phyloP scores from a whole-genome alignment of 768 basidiomycete genomes.

The Lepiota venenata region DNA sequence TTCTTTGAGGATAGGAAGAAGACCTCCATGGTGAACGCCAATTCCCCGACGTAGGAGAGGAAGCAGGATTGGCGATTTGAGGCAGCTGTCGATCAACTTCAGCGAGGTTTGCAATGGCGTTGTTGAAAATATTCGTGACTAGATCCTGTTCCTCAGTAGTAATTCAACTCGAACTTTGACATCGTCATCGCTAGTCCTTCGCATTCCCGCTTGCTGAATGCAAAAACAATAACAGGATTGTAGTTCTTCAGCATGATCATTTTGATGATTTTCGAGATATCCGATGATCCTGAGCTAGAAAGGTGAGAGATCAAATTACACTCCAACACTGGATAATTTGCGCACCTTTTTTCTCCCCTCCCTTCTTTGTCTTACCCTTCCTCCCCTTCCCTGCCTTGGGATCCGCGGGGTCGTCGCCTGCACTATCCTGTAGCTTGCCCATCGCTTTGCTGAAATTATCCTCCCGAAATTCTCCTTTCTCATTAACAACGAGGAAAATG shows the following conservation, averaged over 20 bases:
- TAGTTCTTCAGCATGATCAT: constrained; percentile 99
- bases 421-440: constrained; percentile 82
- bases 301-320: not conserved
- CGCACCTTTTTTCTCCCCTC: constrained; percentile 84
- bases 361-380: constrained; percentile 92
- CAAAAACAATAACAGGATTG: constrained; percentile 97
- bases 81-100: constrained; percentile 86
- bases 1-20: constrained; percentile 96
- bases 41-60: constrained; percentile 94
- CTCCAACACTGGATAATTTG: not conserved
- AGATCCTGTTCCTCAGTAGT: constrained; percentile 88
- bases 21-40: constrained; percentile 97
- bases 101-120: constrained; percentile 87
- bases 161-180: constrained; percentile 96
- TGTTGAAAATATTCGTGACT: constrained; percentile 86
- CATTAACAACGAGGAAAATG: constrained; percentile 97
- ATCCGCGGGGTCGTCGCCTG: constrained; percentile 92
- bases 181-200: constrained; percentile 88
- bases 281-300: constrained; percentile 63
- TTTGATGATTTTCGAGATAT: constrained; percentile 96
- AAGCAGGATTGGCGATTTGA: constrained; percentile 88
- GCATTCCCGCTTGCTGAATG: constrained; percentile 98
- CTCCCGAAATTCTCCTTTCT: constrained; percentile 94
- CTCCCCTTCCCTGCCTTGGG: constrained; percentile 78
- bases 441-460: constrained; percentile 98